These are phyloP conservation scores for Heteromeles arbutifolia DNA, from an alignment of 306 rosid species.

Conservation along the genomic window DNA sequence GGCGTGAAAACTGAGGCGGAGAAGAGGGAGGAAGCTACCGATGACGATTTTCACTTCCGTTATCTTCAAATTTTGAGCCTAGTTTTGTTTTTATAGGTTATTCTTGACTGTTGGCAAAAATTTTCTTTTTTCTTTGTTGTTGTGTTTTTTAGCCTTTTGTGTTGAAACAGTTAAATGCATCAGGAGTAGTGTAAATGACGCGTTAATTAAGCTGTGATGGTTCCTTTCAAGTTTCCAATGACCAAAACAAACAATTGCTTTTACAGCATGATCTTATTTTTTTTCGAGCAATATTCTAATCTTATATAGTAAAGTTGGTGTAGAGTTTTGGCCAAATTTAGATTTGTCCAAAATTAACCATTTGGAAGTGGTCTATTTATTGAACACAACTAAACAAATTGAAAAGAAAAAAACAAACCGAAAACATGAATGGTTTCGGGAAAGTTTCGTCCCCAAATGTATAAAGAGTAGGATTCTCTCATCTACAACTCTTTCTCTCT, in stretches of 20 bases:
- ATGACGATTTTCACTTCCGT: neutral
- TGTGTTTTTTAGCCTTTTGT: neutral
- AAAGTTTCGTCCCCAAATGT: no score
- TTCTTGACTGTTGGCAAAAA: neutral
- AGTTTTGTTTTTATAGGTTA: conserved; percentile 6
- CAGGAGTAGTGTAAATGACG: conserved; percentile 13
- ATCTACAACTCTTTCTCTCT: no score
- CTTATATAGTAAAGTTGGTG: no score
- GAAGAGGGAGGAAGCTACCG: neutral
- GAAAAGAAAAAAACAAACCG: no score
- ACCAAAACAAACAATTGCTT: neutral
- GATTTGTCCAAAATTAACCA: no score
- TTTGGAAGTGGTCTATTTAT: no score
- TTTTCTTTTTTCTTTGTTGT: no score
- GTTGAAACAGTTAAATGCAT: conserved; percentile 11
- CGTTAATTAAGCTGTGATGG: conserved; percentile 8
- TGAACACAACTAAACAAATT: no score
- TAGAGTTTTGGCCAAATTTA: no score
- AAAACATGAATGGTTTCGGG: no score
- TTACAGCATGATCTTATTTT: neutral
- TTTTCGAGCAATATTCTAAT: no score
- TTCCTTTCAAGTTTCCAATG: neutral
- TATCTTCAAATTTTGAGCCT: conserved; percentile 12
- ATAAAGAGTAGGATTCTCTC: no score
- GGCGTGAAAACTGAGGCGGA: conserved; percentile 54